Percentiles rank a stretch among this genome's conserved stretches.
Evolutionary conservation across 805 yeast genomes (phyloP).

Genomic region (Crinitomyces ghanaensis): DNA sequence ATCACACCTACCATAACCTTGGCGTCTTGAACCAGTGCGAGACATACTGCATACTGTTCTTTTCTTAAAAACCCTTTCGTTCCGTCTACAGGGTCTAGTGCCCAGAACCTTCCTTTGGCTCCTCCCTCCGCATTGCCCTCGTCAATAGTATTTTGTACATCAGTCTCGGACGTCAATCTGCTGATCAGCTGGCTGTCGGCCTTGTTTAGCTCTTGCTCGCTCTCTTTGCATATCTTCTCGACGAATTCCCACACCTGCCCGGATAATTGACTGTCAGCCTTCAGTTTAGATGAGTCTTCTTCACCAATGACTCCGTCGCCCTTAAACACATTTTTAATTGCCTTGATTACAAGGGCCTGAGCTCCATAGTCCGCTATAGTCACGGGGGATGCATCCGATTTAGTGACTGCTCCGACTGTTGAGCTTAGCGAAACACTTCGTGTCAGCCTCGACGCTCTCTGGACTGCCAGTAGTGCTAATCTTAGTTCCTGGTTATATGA

Average conservation of each 20-base stretch:
- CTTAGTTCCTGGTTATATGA: conserved; percentile 53
- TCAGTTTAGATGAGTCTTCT: conserved; percentile 68
- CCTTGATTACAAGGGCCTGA: conserved; percentile 83
- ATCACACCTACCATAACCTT: conserved; percentile 80
- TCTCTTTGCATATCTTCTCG: too few relatives aligned
- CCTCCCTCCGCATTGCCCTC: conserved; percentile 77
- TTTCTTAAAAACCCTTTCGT: conserved; percentile 94
- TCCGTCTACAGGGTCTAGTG: conserved; percentile 96
- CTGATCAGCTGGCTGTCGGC: conserved; percentile 28
- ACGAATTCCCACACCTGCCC: conserved; percentile 50
- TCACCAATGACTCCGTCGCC: conserved; percentile 85
- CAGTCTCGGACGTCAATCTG: conserved; percentile 28
- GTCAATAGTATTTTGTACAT: conserved; percentile 59
- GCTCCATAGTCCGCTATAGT: conserved; percentile 93
- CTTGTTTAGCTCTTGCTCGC: conserved; percentile 31
- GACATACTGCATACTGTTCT: conserved; percentile 93
- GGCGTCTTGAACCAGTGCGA: conserved; percentile 81
- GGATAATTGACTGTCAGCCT: conserved; percentile 38
- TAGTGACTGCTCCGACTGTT: conserved; percentile 43
- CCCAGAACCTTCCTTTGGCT: conserved; percentile 77
- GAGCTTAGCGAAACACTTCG: conserved; percentile 33
- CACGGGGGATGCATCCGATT: conserved; percentile 87
- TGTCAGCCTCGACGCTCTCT: conserved; percentile 73
- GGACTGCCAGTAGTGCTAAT: conserved; percentile 84
- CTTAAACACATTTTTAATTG: conserved; percentile 71